A percentile compares a stretch with the other conserved stretches of the same genome.
phyloP scores from a whole-genome alignment of 805 yeast genomes.

The Metschnikowia bowlesiae region DNA sequence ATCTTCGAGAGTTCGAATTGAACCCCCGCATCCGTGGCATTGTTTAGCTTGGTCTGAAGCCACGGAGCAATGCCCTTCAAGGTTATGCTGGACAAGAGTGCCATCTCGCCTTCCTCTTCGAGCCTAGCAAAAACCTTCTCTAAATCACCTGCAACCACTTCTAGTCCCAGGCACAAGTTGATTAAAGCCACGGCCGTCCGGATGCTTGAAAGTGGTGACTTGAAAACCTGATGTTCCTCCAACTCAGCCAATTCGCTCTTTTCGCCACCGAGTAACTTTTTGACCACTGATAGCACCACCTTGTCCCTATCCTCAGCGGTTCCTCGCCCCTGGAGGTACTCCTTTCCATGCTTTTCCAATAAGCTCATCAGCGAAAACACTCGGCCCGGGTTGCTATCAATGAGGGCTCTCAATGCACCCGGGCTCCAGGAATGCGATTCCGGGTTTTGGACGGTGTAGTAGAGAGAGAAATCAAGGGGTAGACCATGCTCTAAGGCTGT shows the following conservation, averaged over 20 bases:
- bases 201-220: slow-evolving; percentile 11
- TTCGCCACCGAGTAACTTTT: slow-evolving; percentile 39
- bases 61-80: background rate
- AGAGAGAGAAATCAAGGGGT: slow-evolving; percentile 25
- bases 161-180: slow-evolving; percentile 8
- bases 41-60: background rate
- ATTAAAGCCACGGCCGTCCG: slow-evolving; percentile 12
- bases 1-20: slow-evolving; percentile 4
- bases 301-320: slow-evolving; percentile 16
- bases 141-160: background rate
- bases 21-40: background rate
- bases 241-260: slow-evolving; percentile 30
- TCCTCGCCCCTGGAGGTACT: slow-evolving; percentile 2
- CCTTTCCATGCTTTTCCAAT: slow-evolving; percentile 25
- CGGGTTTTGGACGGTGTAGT: slow-evolving; percentile 19
- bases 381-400: slow-evolving; percentile 47
- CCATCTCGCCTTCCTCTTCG: background rate
- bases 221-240: slow-evolving; percentile 5
- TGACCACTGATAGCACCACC: slow-evolving; percentile 23
- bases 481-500: slow-evolving; percentile 20
- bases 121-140: background rate
- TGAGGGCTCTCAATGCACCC: slow-evolving; percentile 10
- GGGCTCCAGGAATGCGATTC: slow-evolving; percentile 12
- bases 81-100: background rate
- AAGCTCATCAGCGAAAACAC: slow-evolving; percentile 48